Evolutionary conservation across 441 rosid genomes (phyloP), one percentile per base, ranked within the genome.

Genomic region (Capsella rubella): DNA sequence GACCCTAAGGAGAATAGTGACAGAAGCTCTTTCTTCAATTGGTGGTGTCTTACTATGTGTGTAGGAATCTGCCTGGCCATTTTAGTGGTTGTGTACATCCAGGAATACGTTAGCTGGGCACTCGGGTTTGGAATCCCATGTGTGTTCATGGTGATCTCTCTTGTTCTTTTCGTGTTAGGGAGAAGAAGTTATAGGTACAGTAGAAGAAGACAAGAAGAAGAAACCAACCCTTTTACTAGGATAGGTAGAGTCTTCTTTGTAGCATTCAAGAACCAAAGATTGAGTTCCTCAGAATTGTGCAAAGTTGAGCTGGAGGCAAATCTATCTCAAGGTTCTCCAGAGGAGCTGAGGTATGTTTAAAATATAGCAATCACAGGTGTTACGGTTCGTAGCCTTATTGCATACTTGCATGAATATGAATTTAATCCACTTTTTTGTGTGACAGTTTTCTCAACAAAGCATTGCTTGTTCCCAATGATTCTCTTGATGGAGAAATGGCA

Each of bases 11-110:
- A 88, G 79, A 88, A 77, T 51, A 77, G 67, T 1, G 87, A 88
- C 46, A 91, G 89, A 83, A 93, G 96, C 84, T 90, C 97, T 0
- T 93, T 93, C 85, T 93, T 93, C 53, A 93, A 93, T 53, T 94
- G 97, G 97, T 90, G 97, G 97, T 94, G 85, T 74, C 72, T 89
- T 15, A 92, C 86, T 1, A 80, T 89, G 12, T 82, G 92, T 5
- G 18, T 77, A 0, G 91, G 91, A 34, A 62, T 84, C 3, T 53
- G 81, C 54, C 7, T 71, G 18, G 80, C 80, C 0, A 15, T 71
- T n/a, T 0, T 71, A 39, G 77, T 85, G 3, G 89, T 86, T 27
- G 74, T 85, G 42, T 91, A 86, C 79, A 40, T 91, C 28, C 93
- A 93, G 85, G 96, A 91, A 57, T 72, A 84, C 62, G 72, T 87